Evolutionary conservation across 176 grass and related monocot species (phyloP), one percentile per base, ranked within the genome.

Genomic region (Saccharum officinarum): DNA sequence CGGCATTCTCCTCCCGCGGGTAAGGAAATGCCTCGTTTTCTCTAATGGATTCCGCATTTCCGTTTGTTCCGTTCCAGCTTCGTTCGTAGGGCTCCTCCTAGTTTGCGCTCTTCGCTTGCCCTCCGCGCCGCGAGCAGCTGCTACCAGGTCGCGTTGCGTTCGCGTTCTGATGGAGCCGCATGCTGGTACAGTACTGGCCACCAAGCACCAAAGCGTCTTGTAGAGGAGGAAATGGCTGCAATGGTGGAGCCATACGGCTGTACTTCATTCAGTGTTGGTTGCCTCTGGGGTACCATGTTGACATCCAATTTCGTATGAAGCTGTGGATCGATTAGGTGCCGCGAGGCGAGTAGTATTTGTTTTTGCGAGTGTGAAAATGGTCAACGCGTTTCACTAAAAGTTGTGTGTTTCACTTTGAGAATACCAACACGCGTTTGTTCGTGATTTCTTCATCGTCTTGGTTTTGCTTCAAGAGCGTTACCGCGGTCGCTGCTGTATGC

Each of bases 231-330:
- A 75, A 34, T 33, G 49, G 81, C 33, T 30, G 57, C 5, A 46
- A 12, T 30, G 34, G 16, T 71, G 45, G 23, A n/a, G 20, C n/a
- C 11, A 39, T 71, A 28, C 83, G n/a, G 15, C 8, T 64, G 12
- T 83, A 30, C 84, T 46, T 78, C 16, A 20, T n/a, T n/a, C 50
- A 54, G 25, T 62, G 37, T 60, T 59, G 44, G 26, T 73, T 72
- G 42, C 23, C 71, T 41, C 76, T 13, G 57, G 0, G 6, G 12
- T 31, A 49, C 31, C 22, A 5, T 39, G 0, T 40, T 1, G 15
- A 86, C 17, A 4, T 20, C 55, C n/a, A 31, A 18, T 3, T 15
- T 57, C 38, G 72, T 66, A 55, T 55, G 73, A 25, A 64, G 25
- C 45, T 20, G 30, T 50, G 15, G 3, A 50, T 34, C 33, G 10